Evolutionary conservation across 2,329 filamentous ascomycete genomes (phyloP), one percentile per base, ranked within the genome.

Genomic region (Zymoseptoria ardabiliae): DNA sequence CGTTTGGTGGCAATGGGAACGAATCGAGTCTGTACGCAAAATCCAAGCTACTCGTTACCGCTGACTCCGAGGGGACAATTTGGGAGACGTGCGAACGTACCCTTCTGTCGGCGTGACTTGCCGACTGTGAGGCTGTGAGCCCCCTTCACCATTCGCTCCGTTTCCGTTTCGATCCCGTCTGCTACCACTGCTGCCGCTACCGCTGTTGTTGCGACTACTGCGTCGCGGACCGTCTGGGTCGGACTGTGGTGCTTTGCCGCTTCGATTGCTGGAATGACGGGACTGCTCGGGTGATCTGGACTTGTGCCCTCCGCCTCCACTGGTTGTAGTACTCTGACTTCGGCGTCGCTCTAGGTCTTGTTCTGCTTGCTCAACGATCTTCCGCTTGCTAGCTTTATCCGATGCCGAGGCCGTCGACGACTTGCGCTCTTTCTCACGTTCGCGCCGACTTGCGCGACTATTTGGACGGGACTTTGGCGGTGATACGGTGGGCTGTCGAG

Each of bases 301-400:
- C 35, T 13, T 17, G 6, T n/a, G 35, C 2, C 56, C 53, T 10
- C 54, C 58, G 41, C 56, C 57, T 9, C 45, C 50, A 6, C 53
- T 56, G 28, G 59, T 60, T 22, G 55, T 52, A 53, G 58, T 60
- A 30, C 61, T 63, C 17, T 65, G 58, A 53, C 66, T 69, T 13
- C 58, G 60, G 5, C 63, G 62, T 49, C 69, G 62, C 30, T 63
- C 45, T 17, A 71, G 54, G 9, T 50, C 59, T 35, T 68, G 58
- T 54, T 69, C 65, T 60, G 72, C 72, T 55, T 67, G 63, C 55
- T 73, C 70, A 3, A 72, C 62, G 8, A 64, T 61, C 19, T 65
- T 61, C 1, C 72, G 66, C 58, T 74, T 74, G 50, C 63, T 67
- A 19, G 71, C 70, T 63, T 74, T 74, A 23, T 72, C 69, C 4